A percentile compares a stretch with the other conserved stretches of the same genome.
Evolutionary conservation across 108 stramenopile species (phyloP).

Genomic region (Skeletonema menzelii): DNA sequence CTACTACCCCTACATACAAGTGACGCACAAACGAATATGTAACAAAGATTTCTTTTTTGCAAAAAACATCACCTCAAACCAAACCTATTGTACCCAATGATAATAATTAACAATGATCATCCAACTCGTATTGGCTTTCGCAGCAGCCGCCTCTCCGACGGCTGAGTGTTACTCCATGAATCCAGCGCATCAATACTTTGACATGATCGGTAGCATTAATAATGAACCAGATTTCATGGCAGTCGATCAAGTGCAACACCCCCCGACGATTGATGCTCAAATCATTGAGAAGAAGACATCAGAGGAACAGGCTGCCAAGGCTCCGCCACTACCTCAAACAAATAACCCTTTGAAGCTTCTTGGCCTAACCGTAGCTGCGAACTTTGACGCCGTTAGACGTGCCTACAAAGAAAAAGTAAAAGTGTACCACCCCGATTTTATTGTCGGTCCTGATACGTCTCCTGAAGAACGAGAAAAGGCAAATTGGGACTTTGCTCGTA

Average conservation of each 20-base stretch:
- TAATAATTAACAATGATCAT: neutral
- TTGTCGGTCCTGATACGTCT: slow-evolving; percentile 18
- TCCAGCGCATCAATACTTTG: neutral
- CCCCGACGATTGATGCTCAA: neutral
- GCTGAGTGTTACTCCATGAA: neutral
- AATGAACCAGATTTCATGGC: neutral
- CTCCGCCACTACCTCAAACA: slow-evolving; percentile 18
- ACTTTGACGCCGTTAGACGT: slow-evolving; percentile 6
- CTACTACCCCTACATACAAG: too few relatives aligned
- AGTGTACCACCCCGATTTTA: slow-evolving; percentile 26
- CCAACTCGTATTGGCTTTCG: neutral
- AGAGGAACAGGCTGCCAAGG: neutral
- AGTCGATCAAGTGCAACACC: neutral
- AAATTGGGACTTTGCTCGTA: slow-evolving; percentile 33
- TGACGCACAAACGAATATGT: too few relatives aligned
- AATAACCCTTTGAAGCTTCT: slow-evolving; percentile 16
- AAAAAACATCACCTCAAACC: neutral
- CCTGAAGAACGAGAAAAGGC: slow-evolving; percentile 23
- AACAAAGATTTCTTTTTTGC: too few relatives aligned
- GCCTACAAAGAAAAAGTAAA: slow-evolving; percentile 27
- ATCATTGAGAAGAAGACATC: neutral
- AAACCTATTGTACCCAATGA: too few relatives aligned
- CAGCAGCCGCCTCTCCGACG: neutral
- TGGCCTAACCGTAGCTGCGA: slow-evolving; percentile 5
- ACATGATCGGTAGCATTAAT: neutral